Base-by-base conservation (phyloP, 164 flowering plant genomes). In the Stephania japonica region DNA sequence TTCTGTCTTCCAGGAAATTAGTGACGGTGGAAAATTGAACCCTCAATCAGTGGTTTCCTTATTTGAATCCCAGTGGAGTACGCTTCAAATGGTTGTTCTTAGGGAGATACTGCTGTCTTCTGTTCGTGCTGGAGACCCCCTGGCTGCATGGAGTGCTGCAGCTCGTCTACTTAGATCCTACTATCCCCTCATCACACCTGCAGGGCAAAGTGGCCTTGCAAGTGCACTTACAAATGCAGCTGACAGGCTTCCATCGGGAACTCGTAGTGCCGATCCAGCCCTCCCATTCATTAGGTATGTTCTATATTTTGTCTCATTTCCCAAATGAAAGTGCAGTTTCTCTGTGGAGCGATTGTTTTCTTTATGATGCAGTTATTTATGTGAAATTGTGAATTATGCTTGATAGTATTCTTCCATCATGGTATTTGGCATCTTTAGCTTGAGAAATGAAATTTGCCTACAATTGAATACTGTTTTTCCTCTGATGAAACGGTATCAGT, bases 101-200 rank as follows among this genome's bases (percentile, higher is more conserved):
- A 87, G 95, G 78, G 99, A 96, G 81, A 93, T 96, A 75, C 85
- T 96, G 74, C 77, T 92, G 19, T 93, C 99, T 78, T 88, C 99
- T 77, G 87, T 91, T 43, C 94, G 97, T 81, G 98, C 98, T 24
- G 97, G 99, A 74, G 99, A 96, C 86, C 97, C 98, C 79, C 89
- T 93, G 82, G 90, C 95, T 82, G 98, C 98, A 42, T 96, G 99
- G 99, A 92, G 99, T 88, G 98, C 99, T 70, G 97, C 99, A 73
- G 97, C 99, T 73, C 90, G 98, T 64, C 81, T 96, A 42, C 89
- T 96, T 73, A 85, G 99, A 81, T 93, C 91, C 68, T 92, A 96
- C 77, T 96, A 96, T 76, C 99, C 99, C 81, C 84, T 96, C 41
- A 96, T 96, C 41, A 90, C 98, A 32, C 99, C 99, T 74, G 87